phyloP scores from a whole-genome alignment of 768 basidiomycete genomes.

The Mrakia frigida region DNA sequence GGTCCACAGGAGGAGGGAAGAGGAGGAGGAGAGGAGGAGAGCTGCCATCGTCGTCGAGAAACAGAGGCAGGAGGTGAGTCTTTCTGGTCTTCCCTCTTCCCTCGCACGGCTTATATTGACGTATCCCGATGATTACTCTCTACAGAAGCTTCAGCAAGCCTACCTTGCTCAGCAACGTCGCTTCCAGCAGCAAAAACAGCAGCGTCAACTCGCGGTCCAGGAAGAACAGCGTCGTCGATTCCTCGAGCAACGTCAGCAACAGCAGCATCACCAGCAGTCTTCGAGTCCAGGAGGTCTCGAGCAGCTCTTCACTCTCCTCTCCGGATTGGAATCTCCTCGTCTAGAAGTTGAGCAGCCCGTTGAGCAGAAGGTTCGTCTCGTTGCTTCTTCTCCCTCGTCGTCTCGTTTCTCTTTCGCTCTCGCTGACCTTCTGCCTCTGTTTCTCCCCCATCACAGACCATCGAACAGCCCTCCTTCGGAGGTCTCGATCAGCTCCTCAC shows the following conservation, averaged over 20 bases:
- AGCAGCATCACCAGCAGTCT: background rate
- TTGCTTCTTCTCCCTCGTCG: background rate
- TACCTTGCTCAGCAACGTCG: background rate
- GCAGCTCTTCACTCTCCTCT: background rate
- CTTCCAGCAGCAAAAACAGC: background rate
- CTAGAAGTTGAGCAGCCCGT: background rate
- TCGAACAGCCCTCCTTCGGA: background rate
- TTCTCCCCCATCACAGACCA: background rate
- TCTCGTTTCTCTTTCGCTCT: background rate
- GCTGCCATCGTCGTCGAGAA: background rate
- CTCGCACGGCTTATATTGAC: background rate
- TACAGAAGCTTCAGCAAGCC: background rate
- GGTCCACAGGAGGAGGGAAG: background rate
- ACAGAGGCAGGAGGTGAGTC: conserved; percentile 6
- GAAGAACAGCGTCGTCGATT: background rate
- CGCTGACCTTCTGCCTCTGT: background rate
- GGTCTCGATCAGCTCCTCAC: background rate
- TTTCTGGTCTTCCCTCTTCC: background rate
- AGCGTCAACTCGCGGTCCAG: background rate
- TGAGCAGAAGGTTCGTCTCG: background rate
- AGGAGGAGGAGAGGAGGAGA: conserved; percentile 3
- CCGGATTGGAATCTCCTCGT: background rate
- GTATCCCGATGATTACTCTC: too few relatives aligned
- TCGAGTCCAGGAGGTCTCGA: background rate
- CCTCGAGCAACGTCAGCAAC: background rate